Percentiles rank a stretch among this genome's conserved stretches.
These are phyloP conservation scores for Coemansia sp. DNA, from an alignment of 192 early-diverging fungal genomes.

Conservation along the genomic window DNA sequence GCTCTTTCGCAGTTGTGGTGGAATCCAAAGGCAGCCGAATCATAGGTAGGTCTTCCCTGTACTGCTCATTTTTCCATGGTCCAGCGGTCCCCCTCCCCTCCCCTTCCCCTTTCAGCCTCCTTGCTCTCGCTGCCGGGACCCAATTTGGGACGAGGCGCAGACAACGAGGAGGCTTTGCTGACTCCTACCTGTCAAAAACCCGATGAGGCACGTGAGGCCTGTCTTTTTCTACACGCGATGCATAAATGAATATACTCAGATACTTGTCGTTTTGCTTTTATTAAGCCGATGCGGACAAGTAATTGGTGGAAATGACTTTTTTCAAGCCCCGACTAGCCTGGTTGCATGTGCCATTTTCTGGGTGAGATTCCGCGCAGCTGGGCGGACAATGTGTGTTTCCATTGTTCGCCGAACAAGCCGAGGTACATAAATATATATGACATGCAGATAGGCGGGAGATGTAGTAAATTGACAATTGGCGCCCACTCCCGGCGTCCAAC, in stretches of 20 bases:
- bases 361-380: background rate
- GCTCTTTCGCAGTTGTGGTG: background rate
- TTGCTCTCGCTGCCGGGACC: background rate
- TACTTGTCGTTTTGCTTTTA: background rate
- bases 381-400: background rate
- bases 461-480: conserved; percentile 4
- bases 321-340: background rate
- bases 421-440: background rate
- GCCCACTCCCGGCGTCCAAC: background rate
- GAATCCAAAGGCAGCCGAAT: background rate
- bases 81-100: background rate
- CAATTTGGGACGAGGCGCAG: conserved; percentile 4
- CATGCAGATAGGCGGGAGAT: background rate
- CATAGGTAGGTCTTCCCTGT: background rate
- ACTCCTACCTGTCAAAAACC: background rate
- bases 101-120: background rate
- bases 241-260: conserved; percentile 5
- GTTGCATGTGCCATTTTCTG: background rate
- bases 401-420: background rate
- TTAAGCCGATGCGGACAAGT: background rate
- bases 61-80: background rate
- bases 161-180: background rate
- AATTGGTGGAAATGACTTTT: conserved; percentile 1
- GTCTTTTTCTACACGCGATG: conserved; percentile 2
- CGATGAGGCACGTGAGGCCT: background rate